A percentile compares a stretch with the other conserved stretches of the same genome.
Evolutionary conservation across 208 protist species (phyloP).

Genomic region (Trypanosoma theileri): DNA sequence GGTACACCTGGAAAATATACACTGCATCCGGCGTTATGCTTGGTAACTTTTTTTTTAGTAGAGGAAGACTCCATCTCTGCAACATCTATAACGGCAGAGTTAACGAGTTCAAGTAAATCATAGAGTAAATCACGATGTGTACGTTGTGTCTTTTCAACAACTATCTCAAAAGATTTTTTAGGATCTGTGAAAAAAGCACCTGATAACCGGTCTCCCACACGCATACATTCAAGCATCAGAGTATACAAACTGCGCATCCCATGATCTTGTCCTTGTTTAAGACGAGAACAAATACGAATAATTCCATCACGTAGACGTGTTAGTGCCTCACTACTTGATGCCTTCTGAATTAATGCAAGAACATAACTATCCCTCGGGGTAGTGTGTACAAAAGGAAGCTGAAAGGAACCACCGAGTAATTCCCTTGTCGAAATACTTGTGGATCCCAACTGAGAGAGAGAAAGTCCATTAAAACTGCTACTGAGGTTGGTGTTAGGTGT

Average conservation of each 20-base stretch:
- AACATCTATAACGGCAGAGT: slow-evolving; percentile 31
- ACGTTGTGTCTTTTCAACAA: slow-evolving; percentile 50
- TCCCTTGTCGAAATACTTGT: not conserved
- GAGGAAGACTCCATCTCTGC: slow-evolving; percentile 28
- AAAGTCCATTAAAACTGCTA: too few relatives aligned
- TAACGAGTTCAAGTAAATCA: slow-evolving; percentile 38
- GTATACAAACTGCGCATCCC: slow-evolving; percentile 44
- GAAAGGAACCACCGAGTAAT: slow-evolving; percentile 1
- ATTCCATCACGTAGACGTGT: slow-evolving; percentile 36
- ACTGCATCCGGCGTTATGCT: slow-evolving; percentile 35
- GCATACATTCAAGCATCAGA: slow-evolving; percentile 27
- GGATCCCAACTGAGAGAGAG: too few relatives aligned
- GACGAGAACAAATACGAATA: slow-evolving; percentile 46
- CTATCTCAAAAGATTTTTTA: slow-evolving; percentile 37
- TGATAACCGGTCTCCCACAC: not conserved
- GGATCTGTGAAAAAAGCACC: slow-evolving; percentile 15
- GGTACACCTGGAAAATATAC: slow-evolving; percentile 36
- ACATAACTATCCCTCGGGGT: slow-evolving; percentile 45
- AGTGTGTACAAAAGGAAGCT: slow-evolving; percentile 45
- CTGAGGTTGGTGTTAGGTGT: too few relatives aligned
- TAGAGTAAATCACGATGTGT: slow-evolving; percentile 61
- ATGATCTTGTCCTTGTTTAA: slow-evolving; percentile 47
- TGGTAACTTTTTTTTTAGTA: slow-evolving; percentile 25
- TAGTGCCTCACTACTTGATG: slow-evolving; percentile 42
- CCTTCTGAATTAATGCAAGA: slow-evolving; percentile 45